These are phyloP conservation scores for Fusarium sp. DNA, from an alignment of 2,329 filamentous ascomycete genomes.

Conservation along the genomic window DNA sequence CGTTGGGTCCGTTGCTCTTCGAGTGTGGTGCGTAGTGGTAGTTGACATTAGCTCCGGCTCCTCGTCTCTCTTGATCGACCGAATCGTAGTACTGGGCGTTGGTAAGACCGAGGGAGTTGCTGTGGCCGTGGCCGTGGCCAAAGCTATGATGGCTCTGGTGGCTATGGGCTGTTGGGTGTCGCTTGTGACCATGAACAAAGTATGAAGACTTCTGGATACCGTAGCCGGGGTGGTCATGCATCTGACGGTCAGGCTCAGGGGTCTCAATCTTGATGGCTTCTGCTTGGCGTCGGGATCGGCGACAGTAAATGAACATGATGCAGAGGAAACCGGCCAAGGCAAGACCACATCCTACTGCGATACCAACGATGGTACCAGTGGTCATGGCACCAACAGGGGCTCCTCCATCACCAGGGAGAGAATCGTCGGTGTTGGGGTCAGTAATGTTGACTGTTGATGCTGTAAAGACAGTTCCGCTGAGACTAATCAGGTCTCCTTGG, in stretches of 20 bases:
- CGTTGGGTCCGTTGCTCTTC: slow-evolving; percentile 12
- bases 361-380: slow-evolving; percentile 61
- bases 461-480: slow-evolving; percentile 56
- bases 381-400: slow-evolving; percentile 48
- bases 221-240: slow-evolving; percentile 10
- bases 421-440: slow-evolving; percentile 43
- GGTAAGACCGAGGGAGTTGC: no score
- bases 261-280: slow-evolving; percentile 28
- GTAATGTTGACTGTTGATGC: slow-evolving; percentile 52
- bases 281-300: slow-evolving; percentile 37
- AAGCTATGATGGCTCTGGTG: no score
- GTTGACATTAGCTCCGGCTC: neutral
- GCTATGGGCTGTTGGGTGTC: no score
- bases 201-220: slow-evolving; percentile 30
- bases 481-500: slow-evolving; percentile 49
- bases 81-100: neutral
- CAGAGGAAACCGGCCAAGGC: slow-evolving; percentile 53
- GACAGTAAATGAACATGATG: slow-evolving; percentile 59
- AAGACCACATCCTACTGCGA: slow-evolving; percentile 56
- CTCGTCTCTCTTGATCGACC: no score
- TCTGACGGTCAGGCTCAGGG: slow-evolving; percentile 13
- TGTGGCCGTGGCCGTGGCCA: no score
- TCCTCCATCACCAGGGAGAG: slow-evolving; percentile 40
- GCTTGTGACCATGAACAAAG: neutral
- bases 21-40: slow-evolving; percentile 31